Conservation (phyloP, 1,284 basidiomycete genomes). For the Malassezia caprae region DNA sequence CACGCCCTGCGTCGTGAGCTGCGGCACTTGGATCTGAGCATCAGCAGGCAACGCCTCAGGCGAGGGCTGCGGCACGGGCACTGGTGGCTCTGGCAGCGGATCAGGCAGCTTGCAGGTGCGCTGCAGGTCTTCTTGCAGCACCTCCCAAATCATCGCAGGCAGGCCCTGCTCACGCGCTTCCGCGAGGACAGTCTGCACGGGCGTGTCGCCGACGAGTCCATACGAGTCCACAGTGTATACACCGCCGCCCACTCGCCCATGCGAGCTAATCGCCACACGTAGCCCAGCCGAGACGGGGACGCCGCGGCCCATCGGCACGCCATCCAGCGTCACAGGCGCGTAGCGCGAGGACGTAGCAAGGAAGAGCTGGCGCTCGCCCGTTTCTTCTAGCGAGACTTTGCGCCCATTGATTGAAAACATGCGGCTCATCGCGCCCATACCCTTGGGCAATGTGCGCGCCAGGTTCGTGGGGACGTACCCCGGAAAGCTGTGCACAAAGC, state of each 20-base stretch:
- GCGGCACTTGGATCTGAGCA: background rate
- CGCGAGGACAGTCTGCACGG: background rate
- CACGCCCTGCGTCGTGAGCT: background rate
- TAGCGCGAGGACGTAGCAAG: conserved; percentile 2
- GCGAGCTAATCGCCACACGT: background rate
- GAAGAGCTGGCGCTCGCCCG: conserved; percentile 8
- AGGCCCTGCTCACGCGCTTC: conserved; percentile 1
- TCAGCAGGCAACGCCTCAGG: background rate
- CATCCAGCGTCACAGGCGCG: background rate
- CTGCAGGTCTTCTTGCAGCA: background rate
- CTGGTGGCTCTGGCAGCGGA: conserved; percentile 1
- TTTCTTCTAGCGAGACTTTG: conserved; percentile 1
- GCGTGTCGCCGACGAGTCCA: background rate
- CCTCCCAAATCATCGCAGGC: conserved; percentile 1
- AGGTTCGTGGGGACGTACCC: conserved; percentile 2
- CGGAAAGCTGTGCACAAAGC: conserved; percentile 9
- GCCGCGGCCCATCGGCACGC: background rate
- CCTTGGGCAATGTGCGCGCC: background rate
- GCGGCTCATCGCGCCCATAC: background rate
- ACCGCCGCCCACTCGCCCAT: conserved; percentile 5
- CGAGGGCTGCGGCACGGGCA: background rate
- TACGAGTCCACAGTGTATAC: conserved; percentile 2
- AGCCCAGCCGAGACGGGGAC: conserved; percentile 1
- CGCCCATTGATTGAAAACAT: background rate
- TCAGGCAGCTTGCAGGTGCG: background rate